Base-by-base conservation (phyloP, 768 basidiomycete species). In the Fibroporia radiculosa region DNA sequence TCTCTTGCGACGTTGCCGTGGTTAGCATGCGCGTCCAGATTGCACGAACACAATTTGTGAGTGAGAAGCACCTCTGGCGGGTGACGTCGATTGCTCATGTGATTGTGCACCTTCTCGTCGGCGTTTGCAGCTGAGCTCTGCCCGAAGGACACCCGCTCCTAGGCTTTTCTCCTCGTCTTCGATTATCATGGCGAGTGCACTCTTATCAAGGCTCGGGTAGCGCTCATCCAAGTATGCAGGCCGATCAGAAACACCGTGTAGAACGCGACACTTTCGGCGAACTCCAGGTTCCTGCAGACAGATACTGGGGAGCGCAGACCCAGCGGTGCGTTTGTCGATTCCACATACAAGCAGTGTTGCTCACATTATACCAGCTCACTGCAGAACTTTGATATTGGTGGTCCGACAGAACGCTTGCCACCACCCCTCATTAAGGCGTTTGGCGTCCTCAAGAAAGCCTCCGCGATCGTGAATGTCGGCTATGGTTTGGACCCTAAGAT, bases 301-400 rank as follows among this genome's bases (percentile, higher is more conserved):
- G 84, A 47, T 97, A 98, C 67, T 99, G 93, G 92, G 96, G 96
- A 48, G 93, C 93, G 14, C 96, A 98, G 66, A 99, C 96, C 12
- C 95, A 98, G 61, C 76, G 96, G 88, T 85, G 54, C 19, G 67
- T 59, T n/a, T 13, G 18, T 40, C 6, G 18, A 20, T n/a, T n/a
- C n/a, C n/a, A n/a, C n/a, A n/a, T 41, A 11, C 14, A 26, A 10
- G 7, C n/a, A 29, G 14, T 32, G n/a, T 10, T 42, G 10, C 29
- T 10, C 24, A 22, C 25, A 13, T 4, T 7, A 2, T 24, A 16
- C 3, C 54, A 90, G 91, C 35, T 95, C 92, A 16, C 71, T 98
- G 49, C 87, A 93, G 65, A 99, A 99, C 66, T 99, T 99, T 56
- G 93, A 99, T 61, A 99, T 99, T 55, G 96, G 96, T 47, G 96